A percentile compares a stretch with the other conserved stretches of the same genome.
Conservation (phyloP, 257 asterid genomes). For the Perilla frutescens region DNA sequence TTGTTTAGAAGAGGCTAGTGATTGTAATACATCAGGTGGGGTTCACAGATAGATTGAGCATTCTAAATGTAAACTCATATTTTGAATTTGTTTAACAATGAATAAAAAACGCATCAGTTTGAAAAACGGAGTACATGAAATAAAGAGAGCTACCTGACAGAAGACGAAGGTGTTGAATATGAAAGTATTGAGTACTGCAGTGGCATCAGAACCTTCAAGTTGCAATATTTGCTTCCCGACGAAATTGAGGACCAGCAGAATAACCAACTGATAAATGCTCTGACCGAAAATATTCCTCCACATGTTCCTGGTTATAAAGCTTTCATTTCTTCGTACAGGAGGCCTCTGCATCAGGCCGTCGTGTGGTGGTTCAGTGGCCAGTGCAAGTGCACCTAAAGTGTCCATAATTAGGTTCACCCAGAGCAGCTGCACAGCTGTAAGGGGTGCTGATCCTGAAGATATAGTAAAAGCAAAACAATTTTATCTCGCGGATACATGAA, state of each 20-base stretch:
- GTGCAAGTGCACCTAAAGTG: slow-evolving; percentile 97
- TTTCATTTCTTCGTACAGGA: slow-evolving; percentile 70
- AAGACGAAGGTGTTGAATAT: slow-evolving; percentile 96
- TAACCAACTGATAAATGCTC: slow-evolving; percentile 77
- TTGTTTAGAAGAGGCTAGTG: no score
- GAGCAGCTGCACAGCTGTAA: slow-evolving; percentile 95
- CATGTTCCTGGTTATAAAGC: slow-evolving; percentile 84
- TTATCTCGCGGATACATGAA: background rate
- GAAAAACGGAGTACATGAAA: background rate
- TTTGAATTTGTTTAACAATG: no score
- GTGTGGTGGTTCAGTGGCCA: slow-evolving; percentile 97
- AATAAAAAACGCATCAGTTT: background rate
- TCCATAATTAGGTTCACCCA: slow-evolving; percentile 99
- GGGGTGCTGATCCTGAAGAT: slow-evolving; percentile 91
- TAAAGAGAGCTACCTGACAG: slow-evolving; percentile 73
- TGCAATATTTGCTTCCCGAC: slow-evolving; percentile 67
- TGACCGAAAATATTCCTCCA: slow-evolving; percentile 97
- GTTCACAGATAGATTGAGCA: no score
- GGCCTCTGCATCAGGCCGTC: slow-evolving; percentile 92
- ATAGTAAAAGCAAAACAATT: background rate
- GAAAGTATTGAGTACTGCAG: slow-evolving; percentile 73
- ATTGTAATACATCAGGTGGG: no score
- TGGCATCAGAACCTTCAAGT: slow-evolving; percentile 71
- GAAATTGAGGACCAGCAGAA: slow-evolving; percentile 79
- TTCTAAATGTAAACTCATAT: no score